phyloP scores from a whole-genome alignment of 371 early-diverging fungal species.

The Haplosporangium sp. region DNA sequence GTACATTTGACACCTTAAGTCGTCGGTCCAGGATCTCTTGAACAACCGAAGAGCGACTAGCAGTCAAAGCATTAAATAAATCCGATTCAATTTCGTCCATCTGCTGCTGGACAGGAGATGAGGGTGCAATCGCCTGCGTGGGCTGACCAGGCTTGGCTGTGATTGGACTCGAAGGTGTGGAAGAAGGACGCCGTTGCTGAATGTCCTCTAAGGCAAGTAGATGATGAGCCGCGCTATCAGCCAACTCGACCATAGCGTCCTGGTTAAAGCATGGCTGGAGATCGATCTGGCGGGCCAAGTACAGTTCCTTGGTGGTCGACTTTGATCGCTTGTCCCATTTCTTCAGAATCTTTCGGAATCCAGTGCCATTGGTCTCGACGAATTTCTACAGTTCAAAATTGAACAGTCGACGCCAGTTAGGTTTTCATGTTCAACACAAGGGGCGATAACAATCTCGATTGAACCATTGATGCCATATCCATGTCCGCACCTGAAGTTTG shows the following conservation, averaged over 20 bases:
- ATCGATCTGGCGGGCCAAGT: slow-evolving; percentile 93
- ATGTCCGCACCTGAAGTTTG: slow-evolving; percentile 83
- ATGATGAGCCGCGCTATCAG: slow-evolving; percentile 78
- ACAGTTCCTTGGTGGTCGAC: slow-evolving; percentile 94
- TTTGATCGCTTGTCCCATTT: slow-evolving; percentile 98
- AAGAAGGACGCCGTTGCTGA: slow-evolving; percentile 56
- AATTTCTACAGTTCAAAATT: slow-evolving; percentile 73
- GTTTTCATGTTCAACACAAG: no score
- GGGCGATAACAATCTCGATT: no score
- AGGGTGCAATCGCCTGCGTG: slow-evolving; percentile 4
- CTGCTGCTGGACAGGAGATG: slow-evolving; percentile 44
- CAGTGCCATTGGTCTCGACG: slow-evolving; percentile 94
- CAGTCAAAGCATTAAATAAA: slow-evolving; percentile 55
- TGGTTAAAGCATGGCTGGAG: slow-evolving; percentile 96
- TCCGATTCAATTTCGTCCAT: slow-evolving; percentile 50
- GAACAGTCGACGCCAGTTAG: background rate
- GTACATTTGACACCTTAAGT: slow-evolving; percentile 14
- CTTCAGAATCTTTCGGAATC: slow-evolving; percentile 96
- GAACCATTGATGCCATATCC: no score
- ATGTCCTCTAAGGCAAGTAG: slow-evolving; percentile 43
- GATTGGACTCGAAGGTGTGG: slow-evolving; percentile 40
- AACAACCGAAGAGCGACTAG: slow-evolving; percentile 61
- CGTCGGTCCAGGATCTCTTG: slow-evolving; percentile 72
- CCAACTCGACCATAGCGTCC: slow-evolving; percentile 87
- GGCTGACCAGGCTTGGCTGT: slow-evolving; percentile 47